Percentiles rank a stretch among this genome's conserved stretches.
These are phyloP conservation scores for Clitopilus hobsonii DNA, from an alignment of 768 basidiomycete genomes.

Conservation along the genomic window DNA sequence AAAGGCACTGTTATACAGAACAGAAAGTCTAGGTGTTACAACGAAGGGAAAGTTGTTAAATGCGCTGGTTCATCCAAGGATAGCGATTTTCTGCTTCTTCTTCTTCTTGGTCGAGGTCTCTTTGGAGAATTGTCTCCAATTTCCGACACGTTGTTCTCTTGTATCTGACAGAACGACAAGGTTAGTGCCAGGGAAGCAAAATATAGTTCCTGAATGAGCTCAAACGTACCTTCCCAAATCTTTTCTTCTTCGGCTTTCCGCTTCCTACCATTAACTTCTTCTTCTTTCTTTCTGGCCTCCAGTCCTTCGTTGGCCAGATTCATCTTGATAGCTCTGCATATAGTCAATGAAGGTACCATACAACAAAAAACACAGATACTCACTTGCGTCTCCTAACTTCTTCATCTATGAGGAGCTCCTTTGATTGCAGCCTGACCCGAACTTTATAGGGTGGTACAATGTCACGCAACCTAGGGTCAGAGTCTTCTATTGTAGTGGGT, in stretches of 20 bases:
- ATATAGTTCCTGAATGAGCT: neutral
- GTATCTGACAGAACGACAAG: slow-evolving; percentile 37
- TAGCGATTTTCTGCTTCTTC: slow-evolving; percentile 65
- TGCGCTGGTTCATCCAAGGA: slow-evolving; percentile 51
- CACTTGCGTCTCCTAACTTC: slow-evolving; percentile 83
- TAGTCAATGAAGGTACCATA: slow-evolving; percentile 3
- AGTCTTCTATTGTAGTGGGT: slow-evolving; percentile 52
- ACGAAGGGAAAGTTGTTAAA: slow-evolving; percentile 9
- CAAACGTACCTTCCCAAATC: slow-evolving; percentile 74
- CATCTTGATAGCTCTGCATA: slow-evolving; percentile 78
- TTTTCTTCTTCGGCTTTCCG: slow-evolving; percentile 88
- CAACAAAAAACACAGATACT: slow-evolving; percentile 16
- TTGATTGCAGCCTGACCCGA: slow-evolving; percentile 65
- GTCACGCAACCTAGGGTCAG: slow-evolving; percentile 53
- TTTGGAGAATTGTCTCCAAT: slow-evolving; percentile 73
- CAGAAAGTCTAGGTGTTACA: slow-evolving; percentile 13
- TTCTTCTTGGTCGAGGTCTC: slow-evolving; percentile 69
- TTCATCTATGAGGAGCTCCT: slow-evolving; percentile 86
- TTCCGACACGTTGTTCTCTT: slow-evolving; percentile 78
- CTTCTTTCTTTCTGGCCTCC: slow-evolving; percentile 91
- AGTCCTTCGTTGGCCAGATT: slow-evolving; percentile 89
- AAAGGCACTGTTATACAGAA: slow-evolving; percentile 14
- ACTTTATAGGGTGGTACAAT: slow-evolving; percentile 62
- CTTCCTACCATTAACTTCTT: slow-evolving; percentile 71
- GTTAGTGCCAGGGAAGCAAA: neutral